Percentiles rank a stretch among this genome's conserved stretches.
Evolutionary conservation across 2,329 filamentous ascomycete genomes (phyloP).

Genomic region (Fusarium bactridioides): DNA sequence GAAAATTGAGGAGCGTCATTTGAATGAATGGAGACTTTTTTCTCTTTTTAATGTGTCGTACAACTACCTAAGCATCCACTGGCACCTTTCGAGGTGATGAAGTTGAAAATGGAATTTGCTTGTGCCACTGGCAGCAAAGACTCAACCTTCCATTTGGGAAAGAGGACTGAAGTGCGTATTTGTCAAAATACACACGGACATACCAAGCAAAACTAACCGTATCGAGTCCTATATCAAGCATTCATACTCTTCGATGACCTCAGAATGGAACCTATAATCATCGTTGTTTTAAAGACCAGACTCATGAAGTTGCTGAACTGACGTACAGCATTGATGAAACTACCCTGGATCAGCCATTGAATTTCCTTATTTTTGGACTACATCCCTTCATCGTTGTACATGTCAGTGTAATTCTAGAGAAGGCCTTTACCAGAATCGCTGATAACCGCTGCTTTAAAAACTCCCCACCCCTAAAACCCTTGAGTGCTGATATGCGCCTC

Average conservation of each 20-base stretch:
- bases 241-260: too few species aligned
- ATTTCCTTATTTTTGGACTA: too few species aligned
- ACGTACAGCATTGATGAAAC: background rate
- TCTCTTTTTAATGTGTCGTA: rapidly evolving
- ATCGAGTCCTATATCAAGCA: too few species aligned
- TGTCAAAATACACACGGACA: background rate
- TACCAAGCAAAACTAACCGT: too few species aligned
- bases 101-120: background rate
- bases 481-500: background rate
- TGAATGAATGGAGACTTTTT: background rate
- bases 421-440: background rate
- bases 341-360: background rate
- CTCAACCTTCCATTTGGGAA: rapidly evolving
- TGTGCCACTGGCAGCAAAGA: background rate
- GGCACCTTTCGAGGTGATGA: too few species aligned
- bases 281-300: background rate
- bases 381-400: background rate
- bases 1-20: background rate
- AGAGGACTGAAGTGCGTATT: background rate
- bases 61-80: too few species aligned
- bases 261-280: background rate
- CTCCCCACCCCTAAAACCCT: too few species aligned
- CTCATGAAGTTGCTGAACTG: background rate
- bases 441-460: background rate
- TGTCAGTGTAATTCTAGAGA: background rate